Evolutionary conservation across 2,329 filamentous ascomycete genomes (phyloP).

Genomic region (Monascus ruber): DNA sequence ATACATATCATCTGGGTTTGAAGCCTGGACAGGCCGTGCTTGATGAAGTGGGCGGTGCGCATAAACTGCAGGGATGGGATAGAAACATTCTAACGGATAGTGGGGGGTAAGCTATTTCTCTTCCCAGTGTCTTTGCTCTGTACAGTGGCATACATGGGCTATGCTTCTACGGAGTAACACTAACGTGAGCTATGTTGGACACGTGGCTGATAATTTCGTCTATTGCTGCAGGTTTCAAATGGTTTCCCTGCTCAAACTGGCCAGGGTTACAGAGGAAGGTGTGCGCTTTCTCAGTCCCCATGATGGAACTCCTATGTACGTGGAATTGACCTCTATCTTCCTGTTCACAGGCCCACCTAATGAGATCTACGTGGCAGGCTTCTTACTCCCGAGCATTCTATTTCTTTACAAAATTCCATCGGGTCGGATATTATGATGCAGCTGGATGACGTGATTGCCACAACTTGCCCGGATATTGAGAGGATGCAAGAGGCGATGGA

Average conservation of each 20-base stretch:
- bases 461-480: conserved; percentile 76
- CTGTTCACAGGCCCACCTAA: too few species aligned
- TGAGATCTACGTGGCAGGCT: conserved; percentile 39
- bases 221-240: conserved; percentile 69
- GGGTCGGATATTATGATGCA: conserved; percentile 99
- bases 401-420: conserved; percentile 90
- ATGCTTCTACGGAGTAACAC: too few species aligned
- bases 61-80: conserved; percentile 89
- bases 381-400: conserved; percentile 93
- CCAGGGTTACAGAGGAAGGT: conserved; percentile 88
- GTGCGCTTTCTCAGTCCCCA: conserved; percentile 94
- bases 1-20: conserved; percentile 91
- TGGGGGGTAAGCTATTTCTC: conserved; percentile 31
- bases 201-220: too few species aligned
- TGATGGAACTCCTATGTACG: conserved; percentile 78
- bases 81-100: conserved; percentile 80
- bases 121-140: conserved; percentile 2
- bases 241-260: conserved; percentile 89
- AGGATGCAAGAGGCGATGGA: conserved; percentile 94
- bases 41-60: conserved; percentile 79
- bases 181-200: too few species aligned
- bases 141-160: background rate
- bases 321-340: background rate
- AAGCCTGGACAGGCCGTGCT: conserved; percentile 89
- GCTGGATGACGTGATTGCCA: conserved; percentile 93